Conservation (phyloP, 495 filamentous ascomycete genomes). For the Daldinia childiae region DNA sequence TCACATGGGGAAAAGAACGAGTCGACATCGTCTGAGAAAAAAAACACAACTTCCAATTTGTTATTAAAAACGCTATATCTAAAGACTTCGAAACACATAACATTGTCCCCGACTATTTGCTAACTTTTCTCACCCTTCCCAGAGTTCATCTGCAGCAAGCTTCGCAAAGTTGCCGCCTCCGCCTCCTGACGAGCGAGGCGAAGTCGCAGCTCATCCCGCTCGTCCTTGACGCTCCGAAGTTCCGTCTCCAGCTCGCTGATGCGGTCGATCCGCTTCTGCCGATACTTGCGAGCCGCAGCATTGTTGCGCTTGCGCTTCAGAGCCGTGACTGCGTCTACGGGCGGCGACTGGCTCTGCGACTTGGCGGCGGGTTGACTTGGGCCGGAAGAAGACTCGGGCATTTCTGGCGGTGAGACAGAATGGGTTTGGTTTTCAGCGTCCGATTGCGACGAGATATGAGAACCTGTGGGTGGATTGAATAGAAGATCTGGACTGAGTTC, state of each 20-base stretch:
- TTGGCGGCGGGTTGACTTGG: slow-evolving; percentile 18
- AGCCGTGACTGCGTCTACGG: slow-evolving; percentile 38
- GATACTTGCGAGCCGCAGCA: slow-evolving; percentile 74
- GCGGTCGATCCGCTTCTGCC: slow-evolving; percentile 73
- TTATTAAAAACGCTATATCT: slow-evolving; percentile 34
- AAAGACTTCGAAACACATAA: slow-evolving; percentile 20
- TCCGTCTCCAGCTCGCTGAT: slow-evolving; percentile 70
- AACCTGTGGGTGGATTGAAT: slow-evolving; percentile 30
- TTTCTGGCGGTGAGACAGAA: slow-evolving; percentile 30
- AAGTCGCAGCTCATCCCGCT: slow-evolving; percentile 73
- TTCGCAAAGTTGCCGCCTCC: slow-evolving; percentile 59
- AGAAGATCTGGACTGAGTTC: slow-evolving; percentile 29
- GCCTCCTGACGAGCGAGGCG: slow-evolving; percentile 70
- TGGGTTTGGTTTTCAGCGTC: slow-evolving; percentile 26
- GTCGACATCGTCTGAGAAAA: slow-evolving; percentile 59
- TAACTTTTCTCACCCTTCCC: slow-evolving; percentile 39
- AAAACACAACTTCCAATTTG: slow-evolving; percentile 36
- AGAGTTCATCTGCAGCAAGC: slow-evolving; percentile 53
- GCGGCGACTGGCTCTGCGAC: slow-evolving; percentile 36
- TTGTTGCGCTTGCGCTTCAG: slow-evolving; percentile 73
- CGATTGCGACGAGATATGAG: slow-evolving; percentile 18
- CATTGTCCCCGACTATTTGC: slow-evolving; percentile 16
- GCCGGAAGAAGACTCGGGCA: slow-evolving; percentile 32
- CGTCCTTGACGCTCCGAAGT: slow-evolving; percentile 65
- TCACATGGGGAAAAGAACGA: slow-evolving; percentile 46